These are phyloP conservation scores for Iodosphaeria phyllophila DNA, from an alignment of 2,329 filamentous ascomycete species.

Conservation along the genomic window DNA sequence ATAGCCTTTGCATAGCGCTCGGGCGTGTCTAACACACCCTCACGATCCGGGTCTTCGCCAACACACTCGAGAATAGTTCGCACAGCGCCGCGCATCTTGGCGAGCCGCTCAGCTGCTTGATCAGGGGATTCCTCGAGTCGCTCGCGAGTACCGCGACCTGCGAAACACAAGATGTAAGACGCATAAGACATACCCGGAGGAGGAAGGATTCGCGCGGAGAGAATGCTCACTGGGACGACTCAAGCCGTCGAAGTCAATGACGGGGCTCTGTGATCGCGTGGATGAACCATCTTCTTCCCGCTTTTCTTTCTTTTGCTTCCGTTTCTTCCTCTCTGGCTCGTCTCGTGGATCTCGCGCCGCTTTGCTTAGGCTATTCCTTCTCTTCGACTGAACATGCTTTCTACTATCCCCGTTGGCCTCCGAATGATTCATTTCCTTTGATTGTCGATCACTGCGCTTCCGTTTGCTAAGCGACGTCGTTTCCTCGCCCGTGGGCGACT, in stretches of 20 bases:
- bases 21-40: constrained; percentile 50
- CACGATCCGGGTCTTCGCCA: constrained; percentile 47
- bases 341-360: constrained; percentile 42
- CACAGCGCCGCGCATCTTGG: constrained; percentile 42
- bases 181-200: not conserved
- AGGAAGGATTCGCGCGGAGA: constrained; percentile 1
- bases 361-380: constrained; percentile 37
- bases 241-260: constrained; percentile 43
- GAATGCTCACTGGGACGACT: constrained; percentile 32
- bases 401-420: no score
- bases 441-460: no score
- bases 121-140: constrained; percentile 37
- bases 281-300: constrained; percentile 10
- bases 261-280: constrained; percentile 30
- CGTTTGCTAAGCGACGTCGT: no score
- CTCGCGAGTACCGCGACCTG: constrained; percentile 44
- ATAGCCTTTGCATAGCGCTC: constrained; percentile 87
- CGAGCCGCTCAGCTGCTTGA: constrained; percentile 29
- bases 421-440: no score
- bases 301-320: constrained; percentile 17
- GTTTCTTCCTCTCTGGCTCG: constrained; percentile 19
- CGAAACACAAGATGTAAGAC: constrained; percentile 5
- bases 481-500: no score
- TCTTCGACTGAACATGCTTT: constrained; percentile 15
- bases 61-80: constrained; percentile 49